Evolutionary conservation across 2,329 filamentous ascomycete genomes (phyloP).

Genomic region (Thermomyces lanuginosus): DNA sequence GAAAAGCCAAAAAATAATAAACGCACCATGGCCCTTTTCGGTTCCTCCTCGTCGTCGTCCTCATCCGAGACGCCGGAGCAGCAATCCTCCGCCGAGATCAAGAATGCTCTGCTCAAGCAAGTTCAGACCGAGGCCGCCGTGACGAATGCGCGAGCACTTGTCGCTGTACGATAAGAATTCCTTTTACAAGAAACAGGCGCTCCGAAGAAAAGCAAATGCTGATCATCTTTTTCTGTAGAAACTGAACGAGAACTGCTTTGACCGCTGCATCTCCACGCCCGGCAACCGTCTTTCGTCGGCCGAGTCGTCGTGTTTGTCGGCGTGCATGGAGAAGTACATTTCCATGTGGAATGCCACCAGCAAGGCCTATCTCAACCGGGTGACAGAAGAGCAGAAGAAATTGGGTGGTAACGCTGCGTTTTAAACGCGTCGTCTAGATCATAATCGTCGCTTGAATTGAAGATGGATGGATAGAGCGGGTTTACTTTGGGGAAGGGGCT

Average conservation of each 20-base stretch:
- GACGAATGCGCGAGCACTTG: conserved; percentile 52
- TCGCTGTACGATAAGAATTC: conserved; percentile 53
- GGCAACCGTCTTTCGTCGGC: conserved; percentile 48
- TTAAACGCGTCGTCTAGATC: not conserved
- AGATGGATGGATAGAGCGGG: not conserved
- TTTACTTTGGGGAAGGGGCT: too few species aligned
- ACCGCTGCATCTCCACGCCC: conserved; percentile 55
- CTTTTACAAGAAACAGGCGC: too few species aligned
- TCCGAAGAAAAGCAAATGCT: not conserved
- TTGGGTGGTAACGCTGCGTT: conserved; percentile 15
- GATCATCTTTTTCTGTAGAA: conserved; percentile 35
- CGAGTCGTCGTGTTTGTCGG: conserved; percentile 55
- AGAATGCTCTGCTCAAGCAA: conserved; percentile 46
- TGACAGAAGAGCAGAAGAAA: conserved; percentile 42
- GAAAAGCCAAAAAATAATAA: not conserved
- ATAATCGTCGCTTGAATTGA: not conserved
- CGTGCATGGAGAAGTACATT: conserved; percentile 79
- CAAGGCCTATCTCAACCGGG: conserved; percentile 45
- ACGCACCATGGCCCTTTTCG: conserved; percentile 23
- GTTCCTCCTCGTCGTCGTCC: conserved; percentile 18
- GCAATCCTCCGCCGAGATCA: conserved; percentile 17
- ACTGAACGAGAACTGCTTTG: conserved; percentile 68
- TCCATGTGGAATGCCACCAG: conserved; percentile 61
- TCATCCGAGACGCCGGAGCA: conserved; percentile 7
- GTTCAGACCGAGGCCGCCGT: conserved; percentile 48